Percentiles rank a stretch among this genome's conserved stretches.
phyloP scores from a whole-genome alignment of 768 basidiomycete species.

The Calocera cornea region DNA sequence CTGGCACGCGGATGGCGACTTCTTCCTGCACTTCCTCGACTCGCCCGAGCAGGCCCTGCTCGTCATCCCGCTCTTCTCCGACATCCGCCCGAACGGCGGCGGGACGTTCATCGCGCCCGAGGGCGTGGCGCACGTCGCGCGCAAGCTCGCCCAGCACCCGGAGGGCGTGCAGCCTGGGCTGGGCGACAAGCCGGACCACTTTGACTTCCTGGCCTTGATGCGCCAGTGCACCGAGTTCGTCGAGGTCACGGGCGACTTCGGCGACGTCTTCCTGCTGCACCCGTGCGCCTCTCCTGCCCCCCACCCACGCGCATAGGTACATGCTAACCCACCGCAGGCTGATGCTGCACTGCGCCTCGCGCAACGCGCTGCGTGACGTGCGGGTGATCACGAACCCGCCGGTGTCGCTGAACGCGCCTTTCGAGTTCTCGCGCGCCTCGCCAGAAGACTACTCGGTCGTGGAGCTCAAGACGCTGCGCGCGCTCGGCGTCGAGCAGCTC shows the following conservation, averaged over 20 bases:
- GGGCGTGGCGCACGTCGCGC: conserved; percentile 27
- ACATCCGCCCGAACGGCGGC: conserved; percentile 42
- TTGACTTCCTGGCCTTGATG: conserved; percentile 15
- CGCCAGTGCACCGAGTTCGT: conserved; percentile 12
- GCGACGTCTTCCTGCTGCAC: conserved; percentile 51
- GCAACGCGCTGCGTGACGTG: conserved; percentile 40
- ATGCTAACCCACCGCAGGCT: conserved; percentile 15
- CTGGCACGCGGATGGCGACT: conserved; percentile 36
- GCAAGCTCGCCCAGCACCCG: conserved; percentile 16
- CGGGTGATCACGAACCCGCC: conserved; percentile 57
- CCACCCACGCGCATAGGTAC: background rate
- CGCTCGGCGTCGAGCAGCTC: conserved; percentile 35
- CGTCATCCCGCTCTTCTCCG: conserved; percentile 47
- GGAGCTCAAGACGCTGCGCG: conserved; percentile 44
- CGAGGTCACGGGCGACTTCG: conserved; percentile 38
- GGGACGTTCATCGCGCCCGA: conserved; percentile 49
- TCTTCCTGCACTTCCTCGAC: conserved; percentile 35
- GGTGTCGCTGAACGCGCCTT: conserved; percentile 42
- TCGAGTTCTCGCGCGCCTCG: conserved; percentile 36
- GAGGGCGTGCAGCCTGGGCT: conserved; percentile 13
- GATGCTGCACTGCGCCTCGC: conserved; percentile 53
- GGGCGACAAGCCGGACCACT: background rate
- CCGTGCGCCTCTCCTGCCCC: conserved; percentile 20
- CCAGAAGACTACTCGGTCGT: conserved; percentile 35
- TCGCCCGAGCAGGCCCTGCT: conserved; percentile 52